Conservation (phyloP, 208 protist genomes). For the Tritrichomonas musculus region DNA sequence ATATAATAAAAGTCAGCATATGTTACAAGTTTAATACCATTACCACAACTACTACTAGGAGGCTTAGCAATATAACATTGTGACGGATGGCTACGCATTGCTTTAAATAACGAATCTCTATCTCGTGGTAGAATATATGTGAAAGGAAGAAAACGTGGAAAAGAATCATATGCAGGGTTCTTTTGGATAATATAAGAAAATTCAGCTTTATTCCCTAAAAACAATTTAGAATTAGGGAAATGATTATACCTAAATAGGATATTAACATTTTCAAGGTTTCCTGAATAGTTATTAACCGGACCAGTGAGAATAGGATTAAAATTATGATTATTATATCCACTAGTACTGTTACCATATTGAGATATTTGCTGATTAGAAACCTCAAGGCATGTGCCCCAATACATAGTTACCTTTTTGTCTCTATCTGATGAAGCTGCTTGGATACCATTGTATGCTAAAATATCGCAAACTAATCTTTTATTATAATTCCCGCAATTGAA, state of each 20-base stretch:
- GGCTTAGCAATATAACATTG: not conserved
- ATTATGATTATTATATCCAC: no score
- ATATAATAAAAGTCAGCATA: not conserved
- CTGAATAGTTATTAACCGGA: no score
- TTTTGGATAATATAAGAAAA: not conserved
- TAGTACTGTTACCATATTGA: no score
- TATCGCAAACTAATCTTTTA: not conserved
- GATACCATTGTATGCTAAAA: not conserved
- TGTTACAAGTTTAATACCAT: not conserved
- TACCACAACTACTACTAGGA: not conserved
- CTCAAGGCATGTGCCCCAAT: not conserved
- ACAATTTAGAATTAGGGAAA: not conserved
- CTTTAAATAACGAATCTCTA: not conserved
- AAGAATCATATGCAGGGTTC: not conserved
- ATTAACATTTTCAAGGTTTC: no score
- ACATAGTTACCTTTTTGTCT: not conserved
- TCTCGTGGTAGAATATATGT: slow-evolving; percentile 13
- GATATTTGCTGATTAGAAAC: no score
- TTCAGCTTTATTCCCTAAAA: not conserved
- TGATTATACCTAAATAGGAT: not conserved
- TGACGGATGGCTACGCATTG: not conserved
- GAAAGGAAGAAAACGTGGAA: not conserved
- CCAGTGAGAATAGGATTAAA: no score
- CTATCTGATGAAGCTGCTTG: not conserved
- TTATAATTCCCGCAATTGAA: not conserved